Base-by-base conservation (phyloP, 805 yeast genomes). In the Nakazawaea wyomingensis region DNA sequence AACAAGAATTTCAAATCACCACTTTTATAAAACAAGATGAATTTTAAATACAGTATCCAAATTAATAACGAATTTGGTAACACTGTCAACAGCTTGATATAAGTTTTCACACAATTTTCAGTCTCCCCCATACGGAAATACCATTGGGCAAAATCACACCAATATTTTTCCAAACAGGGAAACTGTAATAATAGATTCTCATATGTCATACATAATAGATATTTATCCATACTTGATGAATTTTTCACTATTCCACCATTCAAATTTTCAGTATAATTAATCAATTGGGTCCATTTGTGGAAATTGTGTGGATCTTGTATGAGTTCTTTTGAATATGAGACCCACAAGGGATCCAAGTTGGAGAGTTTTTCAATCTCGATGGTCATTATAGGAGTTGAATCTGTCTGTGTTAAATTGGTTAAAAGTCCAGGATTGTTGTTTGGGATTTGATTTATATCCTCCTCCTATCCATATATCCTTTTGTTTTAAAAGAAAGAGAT, bases 121-220 rank as follows among this genome's bases (percentile, higher is more conserved):
- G 75, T 64, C 38, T 65, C 52, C 1, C 78, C 79, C 24, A 75
- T 53, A 26, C 57, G 60, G 49, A 67, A 72, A 49, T 70, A 72
- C 66, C 71, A 61, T 3, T 58, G 52, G 0, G 83, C 82, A 54
- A 62, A 77, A 30, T 70, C 64, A n/a, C 75, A 59, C 85, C 85
- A 80, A 51, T 76, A 76, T 35, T 72, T 74, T 48, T 71, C 76
- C 24, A 72, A 56, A 4, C 61, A 54, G 0, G 86, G 85, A 50
- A 59, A 79, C 37, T 66, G 64, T 1, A 56, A 55, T 13, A 80
- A 60, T 11, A 78, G 54, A 31, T 69, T 64, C 34, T 63, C 64
- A 49, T 69, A 76, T 2, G 74, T 54, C 3, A 59, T 46, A 34
- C 71, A 52, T 28, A 78, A 53, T 8, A 65, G 45, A 17, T 61